These are phyloP conservation scores for Pelargonium australe DNA, from an alignment of 441 rosid species.

Conservation along the genomic window DNA sequence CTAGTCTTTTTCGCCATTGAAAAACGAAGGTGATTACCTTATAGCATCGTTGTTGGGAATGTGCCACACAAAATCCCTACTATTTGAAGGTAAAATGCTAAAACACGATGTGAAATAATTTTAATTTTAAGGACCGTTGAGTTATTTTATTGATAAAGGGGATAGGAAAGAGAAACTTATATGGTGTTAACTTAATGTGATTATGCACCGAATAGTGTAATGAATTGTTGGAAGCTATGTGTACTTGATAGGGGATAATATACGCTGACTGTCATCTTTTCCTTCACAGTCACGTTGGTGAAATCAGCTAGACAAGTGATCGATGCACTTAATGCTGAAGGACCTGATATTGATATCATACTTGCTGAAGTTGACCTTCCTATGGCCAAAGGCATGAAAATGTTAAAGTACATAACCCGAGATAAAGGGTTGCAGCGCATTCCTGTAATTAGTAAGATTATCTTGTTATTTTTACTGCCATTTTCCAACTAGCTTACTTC, in stretches of 20 bases:
- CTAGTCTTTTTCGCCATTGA: too few relatives aligned
- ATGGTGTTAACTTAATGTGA: too few relatives aligned
- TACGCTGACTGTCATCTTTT: constrained; percentile 17
- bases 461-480: constrained; percentile 15
- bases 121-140: too few relatives aligned
- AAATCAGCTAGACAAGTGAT: constrained; percentile 90
- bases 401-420: constrained; percentile 79
- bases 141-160: too few relatives aligned
- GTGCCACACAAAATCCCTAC: too few relatives aligned
- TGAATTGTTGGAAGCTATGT: neutral
- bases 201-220: neutral
- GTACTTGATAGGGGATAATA: neutral
- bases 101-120: too few relatives aligned
- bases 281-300: constrained; percentile 71
- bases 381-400: constrained; percentile 88
- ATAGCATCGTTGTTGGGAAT: too few relatives aligned
- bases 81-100: too few relatives aligned
- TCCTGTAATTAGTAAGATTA: constrained; percentile 87
- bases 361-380: constrained; percentile 96
- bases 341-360: constrained; percentile 85
- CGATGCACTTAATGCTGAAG: constrained; percentile 93
- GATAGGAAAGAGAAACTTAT: too few relatives aligned
- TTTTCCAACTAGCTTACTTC: neutral
- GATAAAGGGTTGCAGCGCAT: constrained; percentile 77
- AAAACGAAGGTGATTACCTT: too few relatives aligned